Evolutionary conservation across 441 rosid species (phyloP).

Genomic region (Populus hybrid): DNA sequence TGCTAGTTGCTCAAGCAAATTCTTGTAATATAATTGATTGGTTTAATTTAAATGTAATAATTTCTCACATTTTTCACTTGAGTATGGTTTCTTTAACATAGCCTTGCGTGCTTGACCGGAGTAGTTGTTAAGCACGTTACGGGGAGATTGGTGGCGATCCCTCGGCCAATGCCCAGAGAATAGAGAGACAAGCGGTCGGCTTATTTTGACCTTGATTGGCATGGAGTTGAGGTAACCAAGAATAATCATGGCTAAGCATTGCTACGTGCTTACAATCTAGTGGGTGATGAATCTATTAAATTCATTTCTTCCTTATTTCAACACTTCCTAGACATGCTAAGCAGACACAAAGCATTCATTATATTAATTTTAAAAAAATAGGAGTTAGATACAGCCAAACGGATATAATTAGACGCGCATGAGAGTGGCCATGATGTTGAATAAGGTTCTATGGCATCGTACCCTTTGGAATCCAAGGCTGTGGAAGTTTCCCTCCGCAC

Average conservation of each 20-base stretch:
- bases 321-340: too few relatives aligned
- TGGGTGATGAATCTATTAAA: neutral
- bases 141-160: too few relatives aligned
- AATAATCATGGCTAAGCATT: neutral
- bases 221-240: neutral
- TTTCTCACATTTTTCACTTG: too few relatives aligned
- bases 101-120: too few relatives aligned
- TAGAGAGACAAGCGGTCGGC: neutral
- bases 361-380: neutral
- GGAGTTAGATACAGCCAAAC: constrained; percentile 33
- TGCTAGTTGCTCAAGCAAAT: neutral
- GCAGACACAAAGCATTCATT: too few relatives aligned
- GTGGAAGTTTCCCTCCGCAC: constrained; percentile 14
- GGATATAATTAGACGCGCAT: constrained; percentile 31
- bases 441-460: constrained; percentile 5
- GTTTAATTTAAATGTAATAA: too few relatives aligned
- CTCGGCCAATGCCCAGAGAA: too few relatives aligned
- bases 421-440: constrained; percentile 18
- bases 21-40: neutral
- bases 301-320: too few relatives aligned
- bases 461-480: constrained; percentile 38
- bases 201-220: neutral
- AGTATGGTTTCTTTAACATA: too few relatives aligned
- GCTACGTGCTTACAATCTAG: neutral
- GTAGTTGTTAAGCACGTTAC: too few relatives aligned